Conservation (phyloP, 2,329 filamentous ascomycete species). For the Knoxdaviesia proteae region DNA sequence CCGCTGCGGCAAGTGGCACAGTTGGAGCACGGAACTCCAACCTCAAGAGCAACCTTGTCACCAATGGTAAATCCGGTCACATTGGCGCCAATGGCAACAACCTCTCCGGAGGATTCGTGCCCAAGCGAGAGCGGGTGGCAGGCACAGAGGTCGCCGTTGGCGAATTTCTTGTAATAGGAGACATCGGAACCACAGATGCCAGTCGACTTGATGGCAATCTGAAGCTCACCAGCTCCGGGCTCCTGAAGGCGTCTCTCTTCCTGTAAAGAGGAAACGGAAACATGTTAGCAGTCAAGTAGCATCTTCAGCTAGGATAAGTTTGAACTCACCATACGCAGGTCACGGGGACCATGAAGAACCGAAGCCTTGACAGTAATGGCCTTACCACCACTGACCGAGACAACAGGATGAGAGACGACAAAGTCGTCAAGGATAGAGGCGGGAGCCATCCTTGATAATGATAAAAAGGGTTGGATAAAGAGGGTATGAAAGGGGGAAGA, state of each 20-base stretch:
- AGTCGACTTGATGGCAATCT: slow-evolving; percentile 43
- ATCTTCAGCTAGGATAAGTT: neutral
- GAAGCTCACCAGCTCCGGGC: slow-evolving; percentile 32
- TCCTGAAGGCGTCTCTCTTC: slow-evolving; percentile 27
- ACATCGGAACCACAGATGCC: slow-evolving; percentile 52
- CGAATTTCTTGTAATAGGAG: slow-evolving; percentile 52
- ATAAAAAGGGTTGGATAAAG: slow-evolving; percentile 3
- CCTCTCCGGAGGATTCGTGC: slow-evolving; percentile 40
- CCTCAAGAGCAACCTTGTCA: slow-evolving; percentile 46
- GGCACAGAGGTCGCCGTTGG: slow-evolving; percentile 48
- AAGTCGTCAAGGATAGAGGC: slow-evolving; percentile 22
- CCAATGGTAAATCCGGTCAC: slow-evolving; percentile 24
- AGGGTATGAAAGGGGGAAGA: no score
- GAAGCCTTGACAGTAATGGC: slow-evolving; percentile 26
- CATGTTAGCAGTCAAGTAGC: slow-evolving; percentile 6
- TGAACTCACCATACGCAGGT: slow-evolving; percentile 32
- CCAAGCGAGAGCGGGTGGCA: slow-evolving; percentile 43
- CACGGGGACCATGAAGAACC: slow-evolving; percentile 34
- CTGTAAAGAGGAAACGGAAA: slow-evolving; percentile 11
- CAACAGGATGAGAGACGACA: slow-evolving; percentile 22
- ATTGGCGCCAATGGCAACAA: slow-evolving; percentile 31
- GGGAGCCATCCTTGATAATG: slow-evolving; percentile 22
- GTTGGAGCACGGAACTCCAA: slow-evolving; percentile 38
- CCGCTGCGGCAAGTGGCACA: slow-evolving; percentile 39
- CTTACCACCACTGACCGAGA: slow-evolving; percentile 14